phyloP scores from a whole-genome alignment of 192 early-diverging fungal genomes.

The Entomortierella beljakovae region DNA sequence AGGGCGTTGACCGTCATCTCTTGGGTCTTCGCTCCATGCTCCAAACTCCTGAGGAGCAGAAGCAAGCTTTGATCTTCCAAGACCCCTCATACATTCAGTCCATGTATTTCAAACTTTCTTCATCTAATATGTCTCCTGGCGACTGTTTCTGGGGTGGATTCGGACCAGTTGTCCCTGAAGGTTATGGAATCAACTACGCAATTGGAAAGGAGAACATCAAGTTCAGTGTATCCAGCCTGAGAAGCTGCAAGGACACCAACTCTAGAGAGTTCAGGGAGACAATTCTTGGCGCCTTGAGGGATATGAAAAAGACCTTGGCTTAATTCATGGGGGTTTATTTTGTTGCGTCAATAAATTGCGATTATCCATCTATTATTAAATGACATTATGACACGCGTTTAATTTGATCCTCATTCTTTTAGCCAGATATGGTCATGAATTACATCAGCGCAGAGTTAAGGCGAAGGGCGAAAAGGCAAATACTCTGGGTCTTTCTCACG shows the following conservation, averaged over 20 bases:
- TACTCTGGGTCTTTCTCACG: background rate
- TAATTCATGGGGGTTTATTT: background rate
- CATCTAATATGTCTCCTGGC: constrained; percentile 83
- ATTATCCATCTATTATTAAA: too few relatives aligned
- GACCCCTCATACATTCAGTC: constrained; percentile 84
- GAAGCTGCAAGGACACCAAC: constrained; percentile 55
- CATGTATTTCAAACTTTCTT: constrained; percentile 85
- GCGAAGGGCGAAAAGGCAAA: background rate
- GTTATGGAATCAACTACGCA: constrained; percentile 91
- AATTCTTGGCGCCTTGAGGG: constrained; percentile 68
- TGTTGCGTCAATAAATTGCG: background rate
- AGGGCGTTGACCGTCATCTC: constrained; percentile 94
- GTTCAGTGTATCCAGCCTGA: constrained; percentile 76
- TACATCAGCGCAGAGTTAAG: background rate
- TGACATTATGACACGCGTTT: too few relatives aligned
- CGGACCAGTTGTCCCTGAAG: constrained; percentile 85
- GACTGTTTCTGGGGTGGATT: constrained; percentile 82
- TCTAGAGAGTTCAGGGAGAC: constrained; percentile 70
- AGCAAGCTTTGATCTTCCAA: constrained; percentile 78
- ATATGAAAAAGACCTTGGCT: constrained; percentile 62
- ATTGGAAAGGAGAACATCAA: constrained; percentile 74
- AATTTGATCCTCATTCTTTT: background rate
- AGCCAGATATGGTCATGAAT: background rate
- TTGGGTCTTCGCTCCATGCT: constrained; percentile 85
- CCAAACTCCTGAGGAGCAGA: constrained; percentile 66